These are phyloP conservation scores for Dichomitus squalens DNA, from an alignment of 1,284 basidiomycete genomes.

Conservation along the genomic window DNA sequence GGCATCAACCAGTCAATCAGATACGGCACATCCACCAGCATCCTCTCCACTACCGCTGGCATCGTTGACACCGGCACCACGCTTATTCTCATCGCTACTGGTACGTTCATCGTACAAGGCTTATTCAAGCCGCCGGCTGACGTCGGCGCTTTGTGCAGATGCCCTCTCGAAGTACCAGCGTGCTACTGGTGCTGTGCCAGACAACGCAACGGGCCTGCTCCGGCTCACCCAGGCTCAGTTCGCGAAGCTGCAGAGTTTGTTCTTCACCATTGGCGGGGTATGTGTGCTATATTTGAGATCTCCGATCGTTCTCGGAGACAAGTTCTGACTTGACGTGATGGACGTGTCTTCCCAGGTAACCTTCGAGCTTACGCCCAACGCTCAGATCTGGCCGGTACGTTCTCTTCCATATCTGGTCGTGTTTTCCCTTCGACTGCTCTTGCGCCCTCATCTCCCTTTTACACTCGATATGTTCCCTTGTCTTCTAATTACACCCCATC, in stretches of 20 bases:
- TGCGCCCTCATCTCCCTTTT: neutral
- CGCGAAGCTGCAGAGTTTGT: slow-evolving; percentile 39
- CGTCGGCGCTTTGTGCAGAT: slow-evolving; percentile 23
- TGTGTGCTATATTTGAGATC: slow-evolving; percentile 5
- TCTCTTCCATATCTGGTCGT: slow-evolving; percentile 4
- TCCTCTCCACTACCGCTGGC: slow-evolving; percentile 52
- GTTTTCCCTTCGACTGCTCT: neutral
- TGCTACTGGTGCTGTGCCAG: slow-evolving; percentile 40
- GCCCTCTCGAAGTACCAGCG: slow-evolving; percentile 36
- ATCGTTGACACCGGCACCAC: slow-evolving; percentile 64
- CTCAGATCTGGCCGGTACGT: slow-evolving; percentile 50
- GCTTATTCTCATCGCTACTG: slow-evolving; percentile 40
- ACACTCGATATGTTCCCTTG: no score
- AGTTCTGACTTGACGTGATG: neutral
- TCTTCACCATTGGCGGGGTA: slow-evolving; percentile 45
- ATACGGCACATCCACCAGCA: slow-evolving; percentile 48
- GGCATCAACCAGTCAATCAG: slow-evolving; percentile 61
- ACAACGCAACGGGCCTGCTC: slow-evolving; percentile 44
- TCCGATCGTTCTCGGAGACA: neutral
- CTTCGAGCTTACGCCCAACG: slow-evolving; percentile 47
- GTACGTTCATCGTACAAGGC: no score
- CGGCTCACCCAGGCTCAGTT: slow-evolving; percentile 40
- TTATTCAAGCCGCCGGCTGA: no score
- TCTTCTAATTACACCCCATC: neutral
- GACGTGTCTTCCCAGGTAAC: slow-evolving; percentile 26